Conservation (phyloP, 2,329 filamentous ascomycete species). For the Penicillium sp. region DNA sequence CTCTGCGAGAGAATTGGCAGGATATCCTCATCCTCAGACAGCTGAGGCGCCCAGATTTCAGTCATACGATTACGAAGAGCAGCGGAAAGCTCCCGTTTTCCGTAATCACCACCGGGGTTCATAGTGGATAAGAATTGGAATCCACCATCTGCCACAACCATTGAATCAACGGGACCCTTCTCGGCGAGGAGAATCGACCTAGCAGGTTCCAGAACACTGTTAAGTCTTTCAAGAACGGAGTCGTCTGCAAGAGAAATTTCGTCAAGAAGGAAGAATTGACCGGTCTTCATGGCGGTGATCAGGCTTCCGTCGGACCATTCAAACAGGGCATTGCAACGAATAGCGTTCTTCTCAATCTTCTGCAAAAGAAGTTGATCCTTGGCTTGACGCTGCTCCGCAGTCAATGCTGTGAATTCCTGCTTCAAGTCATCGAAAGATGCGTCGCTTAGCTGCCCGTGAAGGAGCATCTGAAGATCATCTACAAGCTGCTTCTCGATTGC, state of each 20-base stretch:
- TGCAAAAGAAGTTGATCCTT: constrained; percentile 53
- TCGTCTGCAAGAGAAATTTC: constrained; percentile 98
- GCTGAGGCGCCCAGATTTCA: constrained; percentile 93
- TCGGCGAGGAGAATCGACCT: constrained; percentile 87
- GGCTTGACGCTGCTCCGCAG: constrained; percentile 43
- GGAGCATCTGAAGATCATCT: constrained; percentile 56
- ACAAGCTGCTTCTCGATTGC: constrained; percentile 67
- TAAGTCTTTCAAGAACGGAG: constrained; percentile 91
- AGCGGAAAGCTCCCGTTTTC: constrained; percentile 94
- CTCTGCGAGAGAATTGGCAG: constrained; percentile 82
- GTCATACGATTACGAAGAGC: constrained; percentile 95
- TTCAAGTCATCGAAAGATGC: constrained; percentile 58
- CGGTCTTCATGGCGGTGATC: constrained; percentile 87
- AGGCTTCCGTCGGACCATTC: constrained; percentile 96
- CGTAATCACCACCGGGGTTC: constrained; percentile 98
- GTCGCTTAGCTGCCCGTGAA: constrained; percentile 33
- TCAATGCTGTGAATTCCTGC: constrained; percentile 57
- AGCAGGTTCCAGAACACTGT: constrained; percentile 90
- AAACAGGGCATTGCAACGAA: constrained; percentile 80
- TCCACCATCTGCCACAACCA: constrained; percentile 70
- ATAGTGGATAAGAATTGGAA: constrained; percentile 99
- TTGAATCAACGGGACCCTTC: constrained; percentile 82
- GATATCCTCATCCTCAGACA: constrained; percentile 83
- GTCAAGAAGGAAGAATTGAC: constrained; percentile 88
- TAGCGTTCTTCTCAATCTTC: constrained; percentile 48